These are phyloP conservation scores for Aegilops umbellulata DNA, from an alignment of 176 grass and related monocot species.

Conservation along the genomic window DNA sequence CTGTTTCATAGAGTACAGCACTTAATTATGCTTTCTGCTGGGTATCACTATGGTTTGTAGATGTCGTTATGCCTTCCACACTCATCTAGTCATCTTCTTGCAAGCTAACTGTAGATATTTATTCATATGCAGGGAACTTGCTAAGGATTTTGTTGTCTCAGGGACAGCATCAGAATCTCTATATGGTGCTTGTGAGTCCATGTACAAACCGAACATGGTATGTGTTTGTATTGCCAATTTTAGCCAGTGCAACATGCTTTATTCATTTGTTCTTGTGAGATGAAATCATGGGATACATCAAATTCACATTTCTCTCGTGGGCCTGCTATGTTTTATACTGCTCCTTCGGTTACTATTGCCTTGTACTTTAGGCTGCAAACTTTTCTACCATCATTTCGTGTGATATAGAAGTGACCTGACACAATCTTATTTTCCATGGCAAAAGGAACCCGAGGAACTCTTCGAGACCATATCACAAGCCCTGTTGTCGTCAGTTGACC, in stretches of 20 bases:
- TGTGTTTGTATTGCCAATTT: background rate
- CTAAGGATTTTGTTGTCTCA: constrained; percentile 99
- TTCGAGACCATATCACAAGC: constrained; percentile 99
- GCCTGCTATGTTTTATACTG: background rate
- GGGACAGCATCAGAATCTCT: constrained; percentile 90
- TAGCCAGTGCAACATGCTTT: background rate
- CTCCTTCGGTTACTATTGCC: background rate
- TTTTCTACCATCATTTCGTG: background rate
- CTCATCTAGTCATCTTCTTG: background rate
- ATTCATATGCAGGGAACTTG: constrained; percentile 71
- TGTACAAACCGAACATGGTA: constrained; percentile 99
- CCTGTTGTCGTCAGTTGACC: constrained; percentile 74
- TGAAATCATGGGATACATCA: background rate
- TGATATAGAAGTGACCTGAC: background rate
- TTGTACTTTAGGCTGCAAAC: background rate
- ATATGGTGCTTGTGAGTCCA: constrained; percentile 99
- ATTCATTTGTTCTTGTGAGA: background rate
- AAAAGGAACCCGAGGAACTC: constrained; percentile 90
- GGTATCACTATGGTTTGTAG: background rate
- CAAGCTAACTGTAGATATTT: constrained; percentile 25
- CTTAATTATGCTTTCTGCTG: background rate
- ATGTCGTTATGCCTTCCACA: background rate
- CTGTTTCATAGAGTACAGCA: background rate
- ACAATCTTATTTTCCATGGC: constrained; percentile 10
- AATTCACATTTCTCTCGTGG: background rate